These are phyloP conservation scores for Panaeolus papilionaceus DNA, from an alignment of 768 basidiomycete species.

Conservation along the genomic window DNA sequence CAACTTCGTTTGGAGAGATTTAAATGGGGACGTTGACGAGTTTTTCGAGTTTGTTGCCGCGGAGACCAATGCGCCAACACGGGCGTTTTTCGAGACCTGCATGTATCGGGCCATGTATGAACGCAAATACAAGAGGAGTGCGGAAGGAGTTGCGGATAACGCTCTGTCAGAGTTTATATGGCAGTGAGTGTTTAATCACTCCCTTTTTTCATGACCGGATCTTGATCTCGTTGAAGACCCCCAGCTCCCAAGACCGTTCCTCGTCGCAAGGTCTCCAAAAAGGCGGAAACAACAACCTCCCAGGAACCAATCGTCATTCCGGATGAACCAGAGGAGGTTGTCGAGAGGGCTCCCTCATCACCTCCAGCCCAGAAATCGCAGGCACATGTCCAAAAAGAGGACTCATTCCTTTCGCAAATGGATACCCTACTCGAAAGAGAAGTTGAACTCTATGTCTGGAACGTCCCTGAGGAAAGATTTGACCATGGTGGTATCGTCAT, in stretches of 20 bases:
- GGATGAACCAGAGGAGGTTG: constrained; percentile 22
- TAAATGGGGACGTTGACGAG: constrained; percentile 91
- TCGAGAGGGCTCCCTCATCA: constrained; percentile 19
- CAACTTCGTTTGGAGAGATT: constrained; percentile 90
- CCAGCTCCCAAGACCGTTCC: constrained; percentile 37
- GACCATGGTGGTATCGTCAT: constrained; percentile 56
- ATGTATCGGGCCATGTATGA: constrained; percentile 98
- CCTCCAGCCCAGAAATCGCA: constrained; percentile 17
- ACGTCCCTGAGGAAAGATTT: constrained; percentile 55
- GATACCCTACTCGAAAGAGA: constrained; percentile 45
- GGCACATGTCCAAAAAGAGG: constrained; percentile 16
- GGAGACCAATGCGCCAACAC: constrained; percentile 79
- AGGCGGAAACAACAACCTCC: constrained; percentile 17
- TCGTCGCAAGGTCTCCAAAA: constrained; percentile 38
- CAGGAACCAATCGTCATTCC: constrained; percentile 8
- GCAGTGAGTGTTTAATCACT: constrained; percentile 58
- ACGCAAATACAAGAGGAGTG: constrained; percentile 80
- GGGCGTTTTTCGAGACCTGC: constrained; percentile 90
- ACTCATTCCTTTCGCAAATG: constrained; percentile 31
- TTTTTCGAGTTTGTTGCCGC: constrained; percentile 91
- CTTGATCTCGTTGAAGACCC: constrained; percentile 35
- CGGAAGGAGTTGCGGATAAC: constrained; percentile 68
- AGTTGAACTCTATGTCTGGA: constrained; percentile 71
- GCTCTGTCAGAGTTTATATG: constrained; percentile 84
- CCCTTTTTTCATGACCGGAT: background rate